Evolutionary conservation across 169 alveolate genomes (phyloP), one percentile per base, ranked within the genome.

Genomic region (Plasmodium fragile): DNA sequence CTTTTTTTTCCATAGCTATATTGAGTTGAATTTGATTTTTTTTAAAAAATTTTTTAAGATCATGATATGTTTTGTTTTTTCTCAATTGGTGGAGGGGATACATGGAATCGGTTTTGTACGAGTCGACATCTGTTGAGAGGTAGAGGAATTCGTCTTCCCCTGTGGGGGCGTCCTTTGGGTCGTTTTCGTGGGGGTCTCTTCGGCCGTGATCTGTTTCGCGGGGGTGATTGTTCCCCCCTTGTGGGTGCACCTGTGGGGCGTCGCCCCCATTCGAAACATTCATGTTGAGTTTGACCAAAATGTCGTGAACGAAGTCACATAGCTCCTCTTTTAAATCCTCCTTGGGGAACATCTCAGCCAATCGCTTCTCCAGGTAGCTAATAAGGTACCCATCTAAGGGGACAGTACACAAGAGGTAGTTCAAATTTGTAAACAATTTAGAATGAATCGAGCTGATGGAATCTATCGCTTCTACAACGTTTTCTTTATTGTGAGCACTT

Each of bases 21-120:
- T 80, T 55, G n/a, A 89, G 49, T 25, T 34, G 30, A 11, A 2
- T 65, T 59, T 39, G 22, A 30, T 49, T 89, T 69, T 77, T 39
- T 78, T 79, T 89, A 30, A 89, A 7, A 34, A 18, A n/a, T 65
- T 89, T 53, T 39, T 65, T 89, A 11, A 78, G 70, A 36, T 69
- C 30, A 16, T 25, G 28, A 59, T 89, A 80, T 18, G 16, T 30
- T 3, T 25, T 16, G 8, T 30, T 34, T 25, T 89, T 39, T 32
- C 39, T 32, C 82, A 89, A 25, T 2, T 52, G 71, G 52, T 52
- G 71, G 52, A 79, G 34, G 4, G 72, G 22, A 22, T 89, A 89
- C n/a, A 89, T 72, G 5, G 89, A 59, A 39, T 89, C 94, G 16
- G 80, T 78, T 89, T 89, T 89, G 41, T 89, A 89, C 43, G 90